These are phyloP conservation scores for Amphicarpaea edgeworthii DNA, from an alignment of 306 rosid genomes.

Conservation along the genomic window DNA sequence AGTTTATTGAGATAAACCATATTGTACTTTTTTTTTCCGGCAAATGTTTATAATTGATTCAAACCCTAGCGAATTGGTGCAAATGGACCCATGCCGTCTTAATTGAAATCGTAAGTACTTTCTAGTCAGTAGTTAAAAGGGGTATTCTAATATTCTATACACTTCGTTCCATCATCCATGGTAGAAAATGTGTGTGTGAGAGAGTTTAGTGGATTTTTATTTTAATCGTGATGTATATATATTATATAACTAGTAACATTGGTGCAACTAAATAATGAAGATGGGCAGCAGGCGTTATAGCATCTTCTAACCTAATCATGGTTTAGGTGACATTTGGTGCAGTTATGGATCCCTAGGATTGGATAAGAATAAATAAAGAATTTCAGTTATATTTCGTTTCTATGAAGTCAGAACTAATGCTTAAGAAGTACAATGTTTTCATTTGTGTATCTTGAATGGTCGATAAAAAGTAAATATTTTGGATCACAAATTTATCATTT, in stretches of 20 bases:
- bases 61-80: not conserved
- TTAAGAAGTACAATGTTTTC: not conserved
- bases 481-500: not conserved
- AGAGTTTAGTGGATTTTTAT: not conserved
- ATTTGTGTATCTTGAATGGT: not conserved
- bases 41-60: not conserved
- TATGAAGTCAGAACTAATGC: not conserved
- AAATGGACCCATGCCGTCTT: not conserved
- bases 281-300: not conserved
- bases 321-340: slow-evolving; percentile 49
- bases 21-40: too few species aligned
- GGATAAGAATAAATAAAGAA: not conserved
- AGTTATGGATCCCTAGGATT: not conserved
- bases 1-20: not conserved
- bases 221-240: not conserved
- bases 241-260: not conserved
- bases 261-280: slow-evolving; percentile 44
- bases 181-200: not conserved
- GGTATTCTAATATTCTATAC: not conserved
- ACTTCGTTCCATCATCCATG: not conserved
- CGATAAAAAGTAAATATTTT: too few species aligned
- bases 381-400: not conserved
- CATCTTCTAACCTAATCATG: slow-evolving; percentile 44
- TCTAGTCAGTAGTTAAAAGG: not conserved
- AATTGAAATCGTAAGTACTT: not conserved